Evolutionary conservation across 768 basidiomycete species (phyloP).

Genomic region (Collybiopsis luxurians): DNA sequence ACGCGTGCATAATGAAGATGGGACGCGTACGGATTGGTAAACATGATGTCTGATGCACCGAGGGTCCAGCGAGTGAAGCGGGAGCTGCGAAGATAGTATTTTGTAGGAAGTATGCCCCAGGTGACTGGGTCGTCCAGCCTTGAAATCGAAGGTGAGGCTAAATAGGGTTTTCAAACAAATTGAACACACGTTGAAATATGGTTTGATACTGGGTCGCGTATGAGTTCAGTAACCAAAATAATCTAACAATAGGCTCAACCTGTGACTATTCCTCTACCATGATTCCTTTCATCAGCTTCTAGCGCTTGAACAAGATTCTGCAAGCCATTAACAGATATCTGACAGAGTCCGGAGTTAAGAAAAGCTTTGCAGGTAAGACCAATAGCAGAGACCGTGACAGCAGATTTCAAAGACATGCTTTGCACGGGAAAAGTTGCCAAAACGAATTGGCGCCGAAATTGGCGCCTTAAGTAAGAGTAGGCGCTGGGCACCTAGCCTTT

Average conservation of each 20-base stretch:
- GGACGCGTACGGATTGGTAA: slow-evolving; percentile 78
- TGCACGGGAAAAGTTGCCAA: slow-evolving; percentile 23
- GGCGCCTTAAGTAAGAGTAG: no score
- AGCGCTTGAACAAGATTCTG: slow-evolving; percentile 63
- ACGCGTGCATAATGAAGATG: slow-evolving; percentile 1
- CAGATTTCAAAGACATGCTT: slow-evolving; percentile 49
- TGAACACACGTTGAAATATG: slow-evolving; percentile 84
- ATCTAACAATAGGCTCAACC: slow-evolving; percentile 35
- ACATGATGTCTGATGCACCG: slow-evolving; percentile 92
- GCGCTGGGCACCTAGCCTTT: no score
- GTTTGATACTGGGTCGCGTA: slow-evolving; percentile 66
- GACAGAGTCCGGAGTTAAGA: slow-evolving; percentile 62
- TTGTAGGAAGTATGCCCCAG: slow-evolving; percentile 83
- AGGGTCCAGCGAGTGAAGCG: slow-evolving; percentile 83
- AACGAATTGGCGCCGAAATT: no score
- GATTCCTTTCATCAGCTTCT: slow-evolving; percentile 37
- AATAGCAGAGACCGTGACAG: slow-evolving; percentile 53
- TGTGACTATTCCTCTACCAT: slow-evolving; percentile 69
- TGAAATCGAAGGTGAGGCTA: slow-evolving; percentile 6
- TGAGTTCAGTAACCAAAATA: not conserved
- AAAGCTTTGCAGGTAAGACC: slow-evolving; percentile 81
- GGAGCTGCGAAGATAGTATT: slow-evolving; percentile 51
- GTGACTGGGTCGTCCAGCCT: slow-evolving; percentile 81
- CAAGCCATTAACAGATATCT: slow-evolving; percentile 70
- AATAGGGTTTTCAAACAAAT: not conserved